phyloP scores from a whole-genome alignment of 331 rosid genomes.

The Acacia concinna region DNA sequence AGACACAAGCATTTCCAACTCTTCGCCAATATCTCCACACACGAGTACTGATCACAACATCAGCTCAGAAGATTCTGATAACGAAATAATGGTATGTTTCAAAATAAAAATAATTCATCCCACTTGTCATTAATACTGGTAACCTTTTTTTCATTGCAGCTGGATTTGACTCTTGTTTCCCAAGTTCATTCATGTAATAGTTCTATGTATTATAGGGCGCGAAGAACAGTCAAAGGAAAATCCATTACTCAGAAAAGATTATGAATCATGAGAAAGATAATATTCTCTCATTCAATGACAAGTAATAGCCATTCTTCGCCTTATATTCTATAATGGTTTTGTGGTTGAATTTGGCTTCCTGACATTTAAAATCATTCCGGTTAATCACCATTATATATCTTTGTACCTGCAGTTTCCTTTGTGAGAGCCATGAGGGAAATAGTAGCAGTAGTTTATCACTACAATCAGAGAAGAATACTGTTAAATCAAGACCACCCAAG shows the following conservation, averaged over 20 bases:
- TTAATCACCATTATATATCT: slow-evolving; percentile 18
- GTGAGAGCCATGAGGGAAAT: slow-evolving; percentile 64
- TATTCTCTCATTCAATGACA: slow-evolving; percentile 44
- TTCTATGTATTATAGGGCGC: slow-evolving; percentile 46
- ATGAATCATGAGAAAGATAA: slow-evolving; percentile 47
- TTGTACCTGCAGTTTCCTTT: slow-evolving; percentile 52
- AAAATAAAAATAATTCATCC: neutral
- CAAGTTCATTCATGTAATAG: slow-evolving; percentile 29
- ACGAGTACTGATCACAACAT: slow-evolving; percentile 48
- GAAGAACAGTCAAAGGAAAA: slow-evolving; percentile 43
- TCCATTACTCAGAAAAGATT: slow-evolving; percentile 31
- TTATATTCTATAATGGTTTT: slow-evolving; percentile 12
- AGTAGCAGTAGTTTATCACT: slow-evolving; percentile 48
- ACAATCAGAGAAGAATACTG: slow-evolving; percentile 48
- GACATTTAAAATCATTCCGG: neutral
- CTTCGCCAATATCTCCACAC: slow-evolving; percentile 54
- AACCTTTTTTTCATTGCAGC: neutral
- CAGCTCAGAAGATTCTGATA: slow-evolving; percentile 62
- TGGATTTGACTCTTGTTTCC: slow-evolving; percentile 9
- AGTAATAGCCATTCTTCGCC: slow-evolving; percentile 42
- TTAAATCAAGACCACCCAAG: slow-evolving; percentile 68
- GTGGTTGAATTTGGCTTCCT: slow-evolving; percentile 16
- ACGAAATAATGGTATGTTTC: slow-evolving; percentile 55
- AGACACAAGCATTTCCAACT: slow-evolving; percentile 46
- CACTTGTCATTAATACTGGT: neutral